Evolutionary conservation across 2,329 filamentous ascomycete genomes (phyloP).

Genomic region (Teratosphaeria epicoccoides): DNA sequence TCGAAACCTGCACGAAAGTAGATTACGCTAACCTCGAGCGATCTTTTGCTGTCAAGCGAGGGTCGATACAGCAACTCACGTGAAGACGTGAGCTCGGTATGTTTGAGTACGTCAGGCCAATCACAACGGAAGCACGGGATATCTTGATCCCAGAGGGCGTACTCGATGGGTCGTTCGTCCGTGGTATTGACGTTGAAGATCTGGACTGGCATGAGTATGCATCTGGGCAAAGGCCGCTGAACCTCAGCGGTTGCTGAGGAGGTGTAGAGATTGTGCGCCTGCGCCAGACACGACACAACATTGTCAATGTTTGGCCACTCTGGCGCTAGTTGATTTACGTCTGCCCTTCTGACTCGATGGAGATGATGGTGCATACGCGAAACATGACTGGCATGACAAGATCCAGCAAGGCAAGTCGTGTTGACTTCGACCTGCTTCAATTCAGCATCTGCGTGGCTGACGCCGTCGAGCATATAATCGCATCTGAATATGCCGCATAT

Average conservation of each 20-base stretch:
- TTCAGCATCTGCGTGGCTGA: slow-evolving; percentile 9
- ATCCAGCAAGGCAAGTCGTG: slow-evolving; percentile 34
- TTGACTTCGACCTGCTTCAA: slow-evolving; percentile 40
- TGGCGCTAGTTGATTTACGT: neutral
- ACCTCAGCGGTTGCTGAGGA: neutral
- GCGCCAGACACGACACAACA: neutral
- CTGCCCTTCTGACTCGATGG: slow-evolving; percentile 5
- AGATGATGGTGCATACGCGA: slow-evolving; percentile 34
- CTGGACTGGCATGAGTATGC: slow-evolving; percentile 36
- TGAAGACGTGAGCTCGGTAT: slow-evolving; percentile 22
- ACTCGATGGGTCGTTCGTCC: slow-evolving; percentile 3
- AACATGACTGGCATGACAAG: slow-evolving; percentile 30
- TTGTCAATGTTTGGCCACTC: slow-evolving; percentile 5
- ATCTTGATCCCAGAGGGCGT: slow-evolving; percentile 1
- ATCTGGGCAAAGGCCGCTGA: slow-evolving; percentile 5
- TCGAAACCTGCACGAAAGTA: slow-evolving; percentile 38
- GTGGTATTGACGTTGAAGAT: slow-evolving; percentile 28
- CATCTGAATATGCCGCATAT: slow-evolving; percentile 33
- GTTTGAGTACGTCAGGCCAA: slow-evolving; percentile 25
- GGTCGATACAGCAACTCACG: slow-evolving; percentile 30
- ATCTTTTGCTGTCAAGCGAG: slow-evolving; percentile 3
- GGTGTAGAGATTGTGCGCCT: neutral
- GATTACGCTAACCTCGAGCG: slow-evolving; percentile 32
- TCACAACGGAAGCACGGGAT: slow-evolving; percentile 27
- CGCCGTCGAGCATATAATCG: slow-evolving; percentile 36